These are phyloP conservation scores for Trichocladium uniseriatum DNA, from an alignment of 495 filamentous ascomycete genomes.

Conservation along the genomic window DNA sequence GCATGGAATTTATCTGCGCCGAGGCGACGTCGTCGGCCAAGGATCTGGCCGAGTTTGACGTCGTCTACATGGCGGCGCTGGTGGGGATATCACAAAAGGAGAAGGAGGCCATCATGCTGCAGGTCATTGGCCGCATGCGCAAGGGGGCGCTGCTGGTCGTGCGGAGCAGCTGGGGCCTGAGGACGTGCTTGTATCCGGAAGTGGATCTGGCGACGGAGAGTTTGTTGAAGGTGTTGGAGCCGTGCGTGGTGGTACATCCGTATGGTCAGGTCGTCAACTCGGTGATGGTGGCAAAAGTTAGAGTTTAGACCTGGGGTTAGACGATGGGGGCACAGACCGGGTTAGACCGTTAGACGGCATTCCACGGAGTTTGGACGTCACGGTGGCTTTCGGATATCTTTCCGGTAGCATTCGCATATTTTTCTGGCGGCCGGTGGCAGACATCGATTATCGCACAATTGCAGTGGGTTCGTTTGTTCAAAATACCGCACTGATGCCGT, in stretches of 20 bases:
- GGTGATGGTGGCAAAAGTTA: conserved; percentile 23
- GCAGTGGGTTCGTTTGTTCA: no score
- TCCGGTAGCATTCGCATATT: no score
- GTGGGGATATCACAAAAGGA: conserved; percentile 20
- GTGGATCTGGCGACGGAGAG: conserved; percentile 18
- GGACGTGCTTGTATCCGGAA: conserved; percentile 24
- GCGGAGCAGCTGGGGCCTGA: conserved; percentile 20
- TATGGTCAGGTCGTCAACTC: conserved; percentile 25
- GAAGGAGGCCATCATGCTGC: conserved; percentile 22
- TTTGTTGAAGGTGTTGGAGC: conserved; percentile 14
- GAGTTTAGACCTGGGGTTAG: background rate
- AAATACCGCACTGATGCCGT: no score
- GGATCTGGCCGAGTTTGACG: conserved; percentile 18
- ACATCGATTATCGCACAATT: no score
- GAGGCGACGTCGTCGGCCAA: conserved; percentile 7
- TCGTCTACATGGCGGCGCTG: conserved; percentile 26
- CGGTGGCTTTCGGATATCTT: no score
- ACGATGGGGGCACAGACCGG: no score
- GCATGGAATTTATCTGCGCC: conserved; percentile 26
- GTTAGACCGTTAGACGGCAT: background rate
- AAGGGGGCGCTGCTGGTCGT: conserved; percentile 20
- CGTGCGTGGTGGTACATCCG: conserved; percentile 22
- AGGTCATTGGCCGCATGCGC: conserved; percentile 16
- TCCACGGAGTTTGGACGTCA: no score
- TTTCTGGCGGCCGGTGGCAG: no score